Evolutionary conservation across 495 filamentous ascomycete species (phyloP).

Genomic region (Penicillium soppii): DNA sequence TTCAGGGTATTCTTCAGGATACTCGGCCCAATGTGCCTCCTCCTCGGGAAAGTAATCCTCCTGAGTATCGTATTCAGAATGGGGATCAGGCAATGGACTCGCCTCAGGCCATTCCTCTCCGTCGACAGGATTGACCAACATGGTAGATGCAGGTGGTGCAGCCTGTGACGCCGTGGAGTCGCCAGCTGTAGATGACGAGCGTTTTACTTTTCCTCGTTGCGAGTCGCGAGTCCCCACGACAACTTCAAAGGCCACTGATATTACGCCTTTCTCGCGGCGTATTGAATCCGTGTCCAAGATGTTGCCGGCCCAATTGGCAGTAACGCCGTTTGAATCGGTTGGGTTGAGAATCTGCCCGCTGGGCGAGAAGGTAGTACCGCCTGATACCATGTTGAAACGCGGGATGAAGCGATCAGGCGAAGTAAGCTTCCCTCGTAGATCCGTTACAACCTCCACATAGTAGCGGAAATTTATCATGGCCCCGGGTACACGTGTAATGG

Average conservation of each 20-base stretch:
- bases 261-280: slow-evolving; percentile 81
- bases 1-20: slow-evolving; percentile 26
- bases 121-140: slow-evolving; percentile 19
- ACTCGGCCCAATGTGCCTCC: slow-evolving; percentile 28
- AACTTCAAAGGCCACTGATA: slow-evolving; percentile 79
- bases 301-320: slow-evolving; percentile 63
- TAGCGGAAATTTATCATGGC: slow-evolving; percentile 94
- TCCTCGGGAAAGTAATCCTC: slow-evolving; percentile 39
- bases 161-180: slow-evolving; percentile 20
- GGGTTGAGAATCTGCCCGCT: slow-evolving; percentile 49
- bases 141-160: slow-evolving; percentile 1
- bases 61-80: slow-evolving; percentile 30
- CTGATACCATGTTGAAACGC: slow-evolving; percentile 53
- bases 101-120: slow-evolving; percentile 31
- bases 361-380: slow-evolving; percentile 44
- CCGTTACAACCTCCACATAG: slow-evolving; percentile 86
- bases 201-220: slow-evolving; percentile 51
- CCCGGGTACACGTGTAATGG: slow-evolving; percentile 83
- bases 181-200: slow-evolving; percentile 23
- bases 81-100: slow-evolving; percentile 23
- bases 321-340: slow-evolving; percentile 38
- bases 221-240: slow-evolving; percentile 87
- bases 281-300: slow-evolving; percentile 90
- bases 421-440: slow-evolving; percentile 82
- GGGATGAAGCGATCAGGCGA: slow-evolving; percentile 63